Conservation (phyloP, 1,139 yeast genomes). For the Geotrichum histeridarum region DNA sequence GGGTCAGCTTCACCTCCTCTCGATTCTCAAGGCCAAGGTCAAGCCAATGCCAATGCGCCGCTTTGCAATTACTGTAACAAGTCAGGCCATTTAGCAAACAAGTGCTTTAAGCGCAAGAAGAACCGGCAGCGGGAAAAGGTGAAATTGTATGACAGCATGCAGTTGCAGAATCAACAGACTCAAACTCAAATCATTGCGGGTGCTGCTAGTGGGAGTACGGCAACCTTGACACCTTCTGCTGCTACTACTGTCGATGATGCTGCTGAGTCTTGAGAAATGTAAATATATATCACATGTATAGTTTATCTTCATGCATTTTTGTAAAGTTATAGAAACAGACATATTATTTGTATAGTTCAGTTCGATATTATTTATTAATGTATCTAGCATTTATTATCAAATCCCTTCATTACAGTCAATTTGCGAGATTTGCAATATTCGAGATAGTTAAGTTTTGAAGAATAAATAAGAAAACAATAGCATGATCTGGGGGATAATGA, state of each 20-base stretch:
- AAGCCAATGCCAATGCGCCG: not conserved
- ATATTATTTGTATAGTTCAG: too few species aligned
- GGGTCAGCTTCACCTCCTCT: not conserved
- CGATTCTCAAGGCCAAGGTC: not conserved
- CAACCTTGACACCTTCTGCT: not conserved
- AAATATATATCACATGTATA: too few species aligned
- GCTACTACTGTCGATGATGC: not conserved
- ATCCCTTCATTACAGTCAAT: not conserved
- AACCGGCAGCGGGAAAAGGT: conserved; percentile 19
- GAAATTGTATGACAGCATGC: conserved; percentile 14
- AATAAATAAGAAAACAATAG: too few species aligned
- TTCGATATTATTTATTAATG: too few species aligned
- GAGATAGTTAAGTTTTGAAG: too few species aligned
- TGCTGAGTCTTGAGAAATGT: too few species aligned
- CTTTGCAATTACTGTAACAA: conserved; percentile 16
- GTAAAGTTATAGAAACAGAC: too few species aligned
- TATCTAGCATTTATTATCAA: too few species aligned
- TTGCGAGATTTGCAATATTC: conserved; percentile 7
- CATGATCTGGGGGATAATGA: too few species aligned
- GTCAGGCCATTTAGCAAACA: conserved; percentile 18
- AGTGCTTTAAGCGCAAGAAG: conserved; percentile 19
- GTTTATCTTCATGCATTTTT: too few species aligned
- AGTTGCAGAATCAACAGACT: conserved; percentile 3
- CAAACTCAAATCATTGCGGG: not conserved
- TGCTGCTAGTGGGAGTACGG: too few species aligned